Evolutionary conservation across 2,329 filamentous ascomycete genomes (phyloP).

Genomic region (Leptoxyphium fumago): DNA sequence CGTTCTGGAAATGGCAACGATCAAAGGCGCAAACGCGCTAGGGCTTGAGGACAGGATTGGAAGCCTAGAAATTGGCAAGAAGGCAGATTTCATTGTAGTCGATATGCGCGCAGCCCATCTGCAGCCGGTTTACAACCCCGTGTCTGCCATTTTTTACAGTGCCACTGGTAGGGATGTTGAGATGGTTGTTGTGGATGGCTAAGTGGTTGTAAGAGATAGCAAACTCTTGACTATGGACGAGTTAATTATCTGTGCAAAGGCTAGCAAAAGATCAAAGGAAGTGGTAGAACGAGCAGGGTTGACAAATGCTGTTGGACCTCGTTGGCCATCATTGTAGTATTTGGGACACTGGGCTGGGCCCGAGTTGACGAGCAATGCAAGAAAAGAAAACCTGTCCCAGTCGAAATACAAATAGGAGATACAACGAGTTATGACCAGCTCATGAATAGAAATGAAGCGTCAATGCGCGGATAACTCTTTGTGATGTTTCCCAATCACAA

Average conservation of each 20-base stretch:
- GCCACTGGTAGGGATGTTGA: constrained; percentile 31
- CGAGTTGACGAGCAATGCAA: no score
- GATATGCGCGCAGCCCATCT: constrained; percentile 16
- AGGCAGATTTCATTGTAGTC: constrained; percentile 28
- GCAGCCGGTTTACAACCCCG: constrained; percentile 18
- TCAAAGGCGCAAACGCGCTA: constrained; percentile 35
- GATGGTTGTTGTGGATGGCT: constrained; percentile 29
- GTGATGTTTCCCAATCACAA: no score
- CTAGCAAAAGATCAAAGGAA: constrained; percentile 20
- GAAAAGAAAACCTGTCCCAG: no score
- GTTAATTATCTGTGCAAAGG: constrained; percentile 24
- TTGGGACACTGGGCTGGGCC: no score
- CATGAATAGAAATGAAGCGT: no score
- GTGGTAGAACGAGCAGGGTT: constrained; percentile 26
- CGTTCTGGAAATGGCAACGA: constrained; percentile 38
- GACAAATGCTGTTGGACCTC: constrained; percentile 20
- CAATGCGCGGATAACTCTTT: no score
- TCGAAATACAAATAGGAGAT: no score
- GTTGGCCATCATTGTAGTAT: constrained; percentile 21
- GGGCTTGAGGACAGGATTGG: constrained; percentile 25
- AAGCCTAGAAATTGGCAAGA: constrained; percentile 29
- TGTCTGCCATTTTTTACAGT: constrained; percentile 32
- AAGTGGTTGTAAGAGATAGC: constrained; percentile 23
- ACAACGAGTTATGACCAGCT: no score
- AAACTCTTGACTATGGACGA: constrained; percentile 27